Base-by-base conservation (phyloP, 306 rosid genomes). In the Acacia acuminata region DNA sequence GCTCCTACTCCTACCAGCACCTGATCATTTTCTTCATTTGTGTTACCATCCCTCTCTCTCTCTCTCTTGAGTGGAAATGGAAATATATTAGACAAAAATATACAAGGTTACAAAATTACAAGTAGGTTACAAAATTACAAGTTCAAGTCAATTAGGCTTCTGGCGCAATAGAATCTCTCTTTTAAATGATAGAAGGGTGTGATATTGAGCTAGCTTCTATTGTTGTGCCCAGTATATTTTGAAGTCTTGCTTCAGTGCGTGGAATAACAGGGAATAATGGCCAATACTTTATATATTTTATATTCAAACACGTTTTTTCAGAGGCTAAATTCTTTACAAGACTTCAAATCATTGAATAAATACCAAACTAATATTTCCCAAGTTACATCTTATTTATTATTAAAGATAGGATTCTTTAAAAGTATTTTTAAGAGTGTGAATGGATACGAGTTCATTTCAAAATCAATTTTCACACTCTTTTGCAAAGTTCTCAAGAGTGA, bases 1-100 rank as follows among this genome's bases (percentile, higher is more conserved):
- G 75, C 66, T 71, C 12, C 85, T 61, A 67, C 81, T 70, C 76
- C 83, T 76, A 80, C 69, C 71, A 36, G 84, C 71, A 58, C 73
- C 24, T 84, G 60, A 56, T 67, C 42, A 38, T 38, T 45, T 67
- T 32, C 53, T 70, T 24, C 66, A 60, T 60, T 10, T 67, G 53
- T 66, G 20, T 43, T 73, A 2, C 25, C 24, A 19, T 20, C 24
- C 20, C 61, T 19, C 61, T 55, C 19, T 20, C 4, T 78, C 12
- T 30, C 32, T 30, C 32, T 30, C 32, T 30, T 1, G 27, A 27
- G 12, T 43, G 47, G 48, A 11, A 44, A 44, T 44, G 48, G 48
- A 44, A 38, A 38, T 38, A 36, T 36, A 36, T 36, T 36, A 36
- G 40, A 36, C 8, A 36, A 36, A 36, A 5, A 36, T 5, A 36